phyloP scores from a whole-genome alignment of 257 asterid species.

The Echites panduratus region DNA sequence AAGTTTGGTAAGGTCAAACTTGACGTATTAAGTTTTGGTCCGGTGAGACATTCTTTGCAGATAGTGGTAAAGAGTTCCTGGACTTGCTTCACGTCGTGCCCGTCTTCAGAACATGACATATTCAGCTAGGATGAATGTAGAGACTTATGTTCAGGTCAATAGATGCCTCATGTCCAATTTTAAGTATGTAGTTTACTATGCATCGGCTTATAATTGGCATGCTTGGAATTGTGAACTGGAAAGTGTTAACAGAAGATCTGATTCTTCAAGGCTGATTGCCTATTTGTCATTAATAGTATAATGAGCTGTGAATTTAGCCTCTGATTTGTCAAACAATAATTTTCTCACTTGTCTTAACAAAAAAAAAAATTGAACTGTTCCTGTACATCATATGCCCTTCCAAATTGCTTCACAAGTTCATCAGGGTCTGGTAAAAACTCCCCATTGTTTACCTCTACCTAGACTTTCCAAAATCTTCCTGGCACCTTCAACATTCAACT shows the following conservation, averaged over 20 bases:
- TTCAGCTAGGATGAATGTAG: too few relatives aligned
- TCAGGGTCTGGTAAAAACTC: conserved; percentile 47
- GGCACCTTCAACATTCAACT: conserved; percentile 58
- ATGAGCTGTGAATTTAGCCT: too few relatives aligned
- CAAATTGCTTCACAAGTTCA: background rate
- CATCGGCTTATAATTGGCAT: background rate
- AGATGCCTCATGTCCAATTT: background rate
- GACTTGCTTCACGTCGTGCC: conserved; percentile 66
- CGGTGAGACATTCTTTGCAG: too few relatives aligned
- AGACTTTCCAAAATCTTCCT: conserved; percentile 70
- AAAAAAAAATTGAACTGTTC: background rate
- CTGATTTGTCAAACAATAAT: too few relatives aligned
- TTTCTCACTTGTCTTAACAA: background rate
- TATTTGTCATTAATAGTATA: too few relatives aligned
- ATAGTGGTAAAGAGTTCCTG: conserved; percentile 42
- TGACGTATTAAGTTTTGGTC: conserved; percentile 56
- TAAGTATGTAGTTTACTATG: background rate
- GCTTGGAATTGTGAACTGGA: background rate
- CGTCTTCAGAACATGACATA: conserved; percentile 93
- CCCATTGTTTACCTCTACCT: conserved; percentile 66
- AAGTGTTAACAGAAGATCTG: background rate
- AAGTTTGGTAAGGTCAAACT: conserved; percentile 74
- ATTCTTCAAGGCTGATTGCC: background rate
- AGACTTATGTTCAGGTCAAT: too few relatives aligned
- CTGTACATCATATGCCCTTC: background rate